phyloP scores from a whole-genome alignment of 805 yeast species.

The Candida morakotiae region DNA sequence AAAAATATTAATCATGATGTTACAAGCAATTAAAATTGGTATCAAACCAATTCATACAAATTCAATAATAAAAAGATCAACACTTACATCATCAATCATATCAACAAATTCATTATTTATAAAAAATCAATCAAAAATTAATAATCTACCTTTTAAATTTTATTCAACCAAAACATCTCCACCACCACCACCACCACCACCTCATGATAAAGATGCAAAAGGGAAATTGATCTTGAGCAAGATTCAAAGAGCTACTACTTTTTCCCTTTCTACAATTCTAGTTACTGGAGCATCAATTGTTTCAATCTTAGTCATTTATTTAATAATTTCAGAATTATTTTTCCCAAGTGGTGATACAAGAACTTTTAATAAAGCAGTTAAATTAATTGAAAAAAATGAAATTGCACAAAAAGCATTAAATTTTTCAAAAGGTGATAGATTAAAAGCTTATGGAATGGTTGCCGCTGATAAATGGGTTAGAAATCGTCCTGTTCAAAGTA shows the following conservation, averaged over 20 bases:
- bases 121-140: neutral
- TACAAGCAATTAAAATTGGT: neutral
- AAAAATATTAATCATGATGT: too few species aligned
- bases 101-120: neutral
- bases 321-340: constrained; percentile 73
- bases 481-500: constrained; percentile 76
- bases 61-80: neutral
- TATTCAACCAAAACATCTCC: constrained; percentile 11
- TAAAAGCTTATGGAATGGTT: constrained; percentile 81
- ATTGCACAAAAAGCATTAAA: constrained; percentile 55
- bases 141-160: constrained; percentile 1
- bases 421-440: constrained; percentile 50
- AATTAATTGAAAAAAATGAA: constrained; percentile 65
- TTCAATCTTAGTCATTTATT: constrained; percentile 64
- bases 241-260: constrained; percentile 55
- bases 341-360: constrained; percentile 91
- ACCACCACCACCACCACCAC: constrained; percentile 31
- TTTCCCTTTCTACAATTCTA: constrained; percentile 55
- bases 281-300: constrained; percentile 69
- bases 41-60: neutral
- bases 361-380: constrained; percentile 82
- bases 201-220: constrained; percentile 38
- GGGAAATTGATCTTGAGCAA: constrained; percentile 41
- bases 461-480: constrained; percentile 78
- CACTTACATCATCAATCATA: neutral